Evolutionary conservation across 2,329 filamentous ascomycete genomes (phyloP).

Genomic region (Phyllosticta citriasiana): DNA sequence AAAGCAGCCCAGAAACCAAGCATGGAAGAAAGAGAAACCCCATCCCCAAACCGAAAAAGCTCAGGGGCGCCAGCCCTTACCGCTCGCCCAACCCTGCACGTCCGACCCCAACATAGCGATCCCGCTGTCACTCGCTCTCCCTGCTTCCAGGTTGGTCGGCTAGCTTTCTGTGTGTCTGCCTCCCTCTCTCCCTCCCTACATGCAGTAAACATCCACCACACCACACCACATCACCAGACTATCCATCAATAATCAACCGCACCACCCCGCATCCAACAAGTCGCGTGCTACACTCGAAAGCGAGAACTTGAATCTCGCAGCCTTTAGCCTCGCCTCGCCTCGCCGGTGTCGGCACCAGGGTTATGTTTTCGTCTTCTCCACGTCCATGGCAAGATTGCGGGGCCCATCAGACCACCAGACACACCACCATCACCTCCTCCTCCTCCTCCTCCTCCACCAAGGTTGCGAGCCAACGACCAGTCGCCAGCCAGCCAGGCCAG

Average conservation of each 20-base stretch:
- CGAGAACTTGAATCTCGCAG: not conserved
- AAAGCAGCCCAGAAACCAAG: not conserved
- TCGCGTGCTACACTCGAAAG: no score
- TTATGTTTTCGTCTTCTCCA: not conserved
- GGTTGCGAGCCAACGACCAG: not conserved
- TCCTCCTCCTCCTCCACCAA: not conserved
- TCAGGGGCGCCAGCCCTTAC: not conserved
- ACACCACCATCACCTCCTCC: not conserved
- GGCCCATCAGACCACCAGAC: not conserved
- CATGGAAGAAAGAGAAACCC: not conserved
- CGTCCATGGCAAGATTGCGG: not conserved
- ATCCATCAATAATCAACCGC: not conserved
- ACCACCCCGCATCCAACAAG: not conserved
- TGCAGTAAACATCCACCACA: not conserved
- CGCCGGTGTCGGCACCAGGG: not conserved
- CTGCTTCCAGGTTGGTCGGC: not conserved
- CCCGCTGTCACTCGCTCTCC: not conserved
- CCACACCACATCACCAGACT: not conserved
- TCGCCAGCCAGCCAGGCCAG: not conserved
- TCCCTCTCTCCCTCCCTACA: not conserved
- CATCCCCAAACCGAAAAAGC: not conserved
- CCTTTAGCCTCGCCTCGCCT: not conserved
- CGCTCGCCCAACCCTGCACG: not conserved
- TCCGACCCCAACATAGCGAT: not conserved
- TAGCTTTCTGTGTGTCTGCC: no score